A percentile compares a stretch with the other conserved stretches of the same genome.
Conservation (phyloP, 2,329 filamentous ascomycete genomes). For the Colletotrichum tamarilloi region DNA sequence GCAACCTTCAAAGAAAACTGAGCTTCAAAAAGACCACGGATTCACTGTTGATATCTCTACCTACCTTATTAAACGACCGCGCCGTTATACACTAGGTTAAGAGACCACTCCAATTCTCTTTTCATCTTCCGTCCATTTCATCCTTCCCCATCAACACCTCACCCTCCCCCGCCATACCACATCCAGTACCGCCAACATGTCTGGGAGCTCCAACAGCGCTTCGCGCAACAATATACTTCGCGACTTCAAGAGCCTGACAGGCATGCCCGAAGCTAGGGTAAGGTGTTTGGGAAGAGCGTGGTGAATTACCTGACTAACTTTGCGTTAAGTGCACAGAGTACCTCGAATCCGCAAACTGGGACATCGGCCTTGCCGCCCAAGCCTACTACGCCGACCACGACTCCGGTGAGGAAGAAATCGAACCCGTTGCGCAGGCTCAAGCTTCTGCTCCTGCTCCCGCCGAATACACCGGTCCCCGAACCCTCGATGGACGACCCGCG, state of each 20-base stretch:
- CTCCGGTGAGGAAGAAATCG: constrained; percentile 53
- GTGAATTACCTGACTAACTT: not conserved
- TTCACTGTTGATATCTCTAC: not conserved
- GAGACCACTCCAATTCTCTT: too few species aligned
- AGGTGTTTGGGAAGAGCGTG: not conserved
- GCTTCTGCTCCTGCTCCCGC: constrained; percentile 43
- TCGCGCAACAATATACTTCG: constrained; percentile 34
- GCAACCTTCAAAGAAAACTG: not conserved
- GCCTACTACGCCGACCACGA: constrained; percentile 71
- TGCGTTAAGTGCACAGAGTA: constrained; percentile 71
- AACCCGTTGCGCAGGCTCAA: constrained; percentile 47
- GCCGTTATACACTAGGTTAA: not conserved
- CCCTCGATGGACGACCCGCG: constrained; percentile 71
- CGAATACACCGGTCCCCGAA: constrained; percentile 70
- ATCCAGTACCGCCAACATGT: constrained; percentile 20
- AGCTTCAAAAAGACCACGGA: not conserved
- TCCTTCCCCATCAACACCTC: not conserved
- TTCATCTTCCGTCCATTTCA: not conserved
- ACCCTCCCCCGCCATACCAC: constrained; percentile 1
- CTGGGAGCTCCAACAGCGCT: constrained; percentile 30
- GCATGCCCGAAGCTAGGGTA: constrained; percentile 33
- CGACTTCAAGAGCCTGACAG: constrained; percentile 33
- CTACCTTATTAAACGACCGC: not conserved
- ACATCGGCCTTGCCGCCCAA: constrained; percentile 70
- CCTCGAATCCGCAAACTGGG: constrained; percentile 73